Evolutionary conservation across 2,329 filamentous ascomycete species (phyloP).

Genomic region (Fusarium algeriense): DNA sequence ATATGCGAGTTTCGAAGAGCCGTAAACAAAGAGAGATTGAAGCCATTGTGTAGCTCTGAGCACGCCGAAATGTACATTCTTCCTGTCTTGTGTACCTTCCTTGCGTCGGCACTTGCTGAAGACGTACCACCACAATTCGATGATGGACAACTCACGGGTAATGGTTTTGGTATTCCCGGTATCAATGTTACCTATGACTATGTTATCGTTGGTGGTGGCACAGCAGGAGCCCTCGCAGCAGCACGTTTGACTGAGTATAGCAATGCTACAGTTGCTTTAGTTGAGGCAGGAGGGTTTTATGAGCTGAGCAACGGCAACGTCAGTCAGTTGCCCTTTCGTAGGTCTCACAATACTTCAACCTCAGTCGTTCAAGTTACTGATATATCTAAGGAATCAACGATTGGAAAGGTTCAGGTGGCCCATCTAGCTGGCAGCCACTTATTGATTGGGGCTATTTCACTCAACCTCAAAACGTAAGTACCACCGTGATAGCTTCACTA

Average conservation of each 20-base stretch:
- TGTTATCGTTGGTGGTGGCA: slow-evolving; percentile 1
- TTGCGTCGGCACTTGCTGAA: slow-evolving; percentile 9
- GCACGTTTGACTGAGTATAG: slow-evolving; percentile 2
- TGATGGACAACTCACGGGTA: slow-evolving; percentile 13
- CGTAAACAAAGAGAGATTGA: background rate
- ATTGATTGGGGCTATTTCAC: slow-evolving; percentile 7
- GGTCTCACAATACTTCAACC: background rate
- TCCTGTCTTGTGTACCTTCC: background rate
- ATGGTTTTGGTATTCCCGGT: slow-evolving; percentile 19
- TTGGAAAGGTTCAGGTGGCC: background rate
- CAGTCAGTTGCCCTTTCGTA: slow-evolving; percentile 4
- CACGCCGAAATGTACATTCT: background rate
- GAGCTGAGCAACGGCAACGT: slow-evolving; percentile 6
- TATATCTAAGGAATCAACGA: background rate
- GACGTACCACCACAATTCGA: slow-evolving; percentile 17
- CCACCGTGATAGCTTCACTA: fast-evolving
- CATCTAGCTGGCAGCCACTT: background rate
- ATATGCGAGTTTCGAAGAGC: background rate
- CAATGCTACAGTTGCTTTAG: background rate
- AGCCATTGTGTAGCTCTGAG: background rate
- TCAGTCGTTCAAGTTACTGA: background rate
- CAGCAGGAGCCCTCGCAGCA: background rate
- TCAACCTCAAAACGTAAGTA: background rate
- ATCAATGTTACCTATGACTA: slow-evolving; percentile 21
- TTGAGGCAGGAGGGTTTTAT: slow-evolving; percentile 5